phyloP scores from a whole-genome alignment of 140 eudicot species.

The Erigeron philadelphicus region DNA sequence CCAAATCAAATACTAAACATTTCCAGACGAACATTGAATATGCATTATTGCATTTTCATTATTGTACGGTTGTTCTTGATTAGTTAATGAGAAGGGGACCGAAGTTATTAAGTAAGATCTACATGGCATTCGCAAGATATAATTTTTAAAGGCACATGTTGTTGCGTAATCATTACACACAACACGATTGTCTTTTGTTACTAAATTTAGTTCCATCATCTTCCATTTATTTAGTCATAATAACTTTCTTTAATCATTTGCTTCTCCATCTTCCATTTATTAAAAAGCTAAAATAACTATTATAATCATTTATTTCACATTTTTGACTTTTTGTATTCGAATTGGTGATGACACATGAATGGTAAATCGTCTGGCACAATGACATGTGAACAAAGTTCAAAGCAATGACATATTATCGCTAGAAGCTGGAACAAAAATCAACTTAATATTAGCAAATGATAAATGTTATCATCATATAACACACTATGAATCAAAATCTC shows the following conservation, averaged over 20 bases:
- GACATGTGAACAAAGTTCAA: too few species aligned
- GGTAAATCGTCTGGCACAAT: too few species aligned
- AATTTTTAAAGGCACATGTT: conserved; percentile 28
- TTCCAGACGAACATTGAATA: background rate
- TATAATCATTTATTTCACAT: too few species aligned
- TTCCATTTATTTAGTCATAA: background rate
- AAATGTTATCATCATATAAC: too few species aligned
- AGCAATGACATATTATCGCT: too few species aligned
- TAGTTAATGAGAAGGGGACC: conserved; percentile 18
- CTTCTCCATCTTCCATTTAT: background rate
- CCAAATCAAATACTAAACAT: too few species aligned
- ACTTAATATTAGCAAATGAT: too few species aligned
- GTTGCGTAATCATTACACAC: conserved; percentile 24
- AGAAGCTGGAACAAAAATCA: too few species aligned
- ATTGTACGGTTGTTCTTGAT: conserved; percentile 24
- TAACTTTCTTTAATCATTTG: conserved; percentile 4
- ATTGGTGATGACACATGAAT: too few species aligned
- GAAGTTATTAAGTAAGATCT: conserved; percentile 11
- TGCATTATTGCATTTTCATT: conserved; percentile 1
- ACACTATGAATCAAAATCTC: too few species aligned
- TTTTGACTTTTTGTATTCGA: too few species aligned
- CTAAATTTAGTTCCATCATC: conserved; percentile 19
- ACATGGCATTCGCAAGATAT: conserved; percentile 24
- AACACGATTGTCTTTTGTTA: conserved; percentile 23
- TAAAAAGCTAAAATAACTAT: too few species aligned